phyloP scores from a whole-genome alignment of 225 moss, liverwort and hornwort genomes.

The Physcomitrellopsis africana region DNA sequence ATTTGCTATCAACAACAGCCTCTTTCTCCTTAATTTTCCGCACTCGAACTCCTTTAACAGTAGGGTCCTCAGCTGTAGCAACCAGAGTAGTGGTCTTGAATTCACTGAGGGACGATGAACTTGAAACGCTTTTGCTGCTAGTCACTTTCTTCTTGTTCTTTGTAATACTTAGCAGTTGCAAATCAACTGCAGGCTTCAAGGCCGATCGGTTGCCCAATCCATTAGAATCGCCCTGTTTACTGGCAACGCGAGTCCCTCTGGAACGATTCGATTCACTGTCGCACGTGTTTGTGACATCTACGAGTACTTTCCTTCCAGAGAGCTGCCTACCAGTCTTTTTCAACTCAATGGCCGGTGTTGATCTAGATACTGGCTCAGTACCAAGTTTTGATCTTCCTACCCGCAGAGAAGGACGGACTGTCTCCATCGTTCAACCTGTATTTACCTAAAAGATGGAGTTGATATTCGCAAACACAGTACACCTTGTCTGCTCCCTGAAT shows the following conservation, averaged over 20 bases:
- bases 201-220: neutral
- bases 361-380: neutral
- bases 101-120: neutral
- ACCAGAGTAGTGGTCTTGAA: neutral
- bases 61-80: neutral
- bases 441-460: neutral
- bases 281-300: slow-evolving; percentile 23
- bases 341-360: slow-evolving; percentile 12
- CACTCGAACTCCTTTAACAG: neutral
- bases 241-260: slow-evolving; percentile 1
- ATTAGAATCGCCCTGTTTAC: neutral
- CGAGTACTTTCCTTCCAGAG: slow-evolving; percentile 19
- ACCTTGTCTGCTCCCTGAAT: neutral
- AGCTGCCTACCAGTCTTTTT: neutral
- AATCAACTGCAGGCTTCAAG: slow-evolving; percentile 7
- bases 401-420: slow-evolving; percentile 26
- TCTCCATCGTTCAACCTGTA: slow-evolving; percentile 21
- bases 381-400: slow-evolving; percentile 17
- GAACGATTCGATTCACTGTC: neutral
- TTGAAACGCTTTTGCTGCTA: neutral
- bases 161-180: slow-evolving; percentile 3
- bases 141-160: slow-evolving; percentile 5
- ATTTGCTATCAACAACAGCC: neutral
- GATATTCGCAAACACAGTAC: neutral
- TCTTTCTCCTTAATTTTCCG: slow-evolving; percentile 19